Percentiles rank a stretch among this genome's conserved stretches.
Conservation (phyloP, 306 rosid genomes). For the Fragaria ananassa region DNA sequence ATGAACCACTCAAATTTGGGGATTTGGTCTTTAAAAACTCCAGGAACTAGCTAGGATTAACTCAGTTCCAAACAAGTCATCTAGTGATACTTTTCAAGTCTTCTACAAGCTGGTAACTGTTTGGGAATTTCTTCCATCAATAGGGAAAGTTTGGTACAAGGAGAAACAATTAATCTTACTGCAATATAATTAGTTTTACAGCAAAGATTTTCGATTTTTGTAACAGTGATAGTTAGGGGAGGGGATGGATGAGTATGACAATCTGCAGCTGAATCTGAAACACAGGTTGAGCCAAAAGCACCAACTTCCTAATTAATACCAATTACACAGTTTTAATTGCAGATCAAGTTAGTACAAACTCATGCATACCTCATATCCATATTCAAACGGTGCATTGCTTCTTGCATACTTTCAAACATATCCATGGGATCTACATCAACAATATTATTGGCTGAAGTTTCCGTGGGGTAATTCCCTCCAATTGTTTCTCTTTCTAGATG, state of each 20-base stretch:
- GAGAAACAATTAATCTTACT: neutral
- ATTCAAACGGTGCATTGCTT: slow-evolving; percentile 97
- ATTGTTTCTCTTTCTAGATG: slow-evolving; percentile 53
- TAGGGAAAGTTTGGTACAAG: neutral
- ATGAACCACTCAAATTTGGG: neutral
- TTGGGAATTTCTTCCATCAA: neutral
- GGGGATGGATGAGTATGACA: slow-evolving; percentile 5
- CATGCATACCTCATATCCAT: slow-evolving; percentile 84
- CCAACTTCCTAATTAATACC: slow-evolving; percentile 1
- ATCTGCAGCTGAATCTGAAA: neutral
- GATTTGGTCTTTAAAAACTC: neutral
- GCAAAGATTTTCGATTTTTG: neutral
- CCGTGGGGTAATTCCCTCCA: slow-evolving; percentile 47
- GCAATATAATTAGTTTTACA: neutral
- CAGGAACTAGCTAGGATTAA: neutral
- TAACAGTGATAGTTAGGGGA: neutral
- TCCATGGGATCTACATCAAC: slow-evolving; percentile 87
- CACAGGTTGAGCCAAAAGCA: slow-evolving; percentile 21
- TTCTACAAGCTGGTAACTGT: neutral
- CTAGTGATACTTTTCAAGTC: neutral
- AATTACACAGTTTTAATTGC: neutral
- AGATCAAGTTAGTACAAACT: slow-evolving; percentile 30
- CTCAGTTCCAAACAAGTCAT: neutral
- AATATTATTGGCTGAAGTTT: slow-evolving; percentile 36
- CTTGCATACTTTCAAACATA: slow-evolving; percentile 97